Conservation (phyloP, 495 filamentous ascomycete genomes). For the Lophiostoma macrostomum region DNA sequence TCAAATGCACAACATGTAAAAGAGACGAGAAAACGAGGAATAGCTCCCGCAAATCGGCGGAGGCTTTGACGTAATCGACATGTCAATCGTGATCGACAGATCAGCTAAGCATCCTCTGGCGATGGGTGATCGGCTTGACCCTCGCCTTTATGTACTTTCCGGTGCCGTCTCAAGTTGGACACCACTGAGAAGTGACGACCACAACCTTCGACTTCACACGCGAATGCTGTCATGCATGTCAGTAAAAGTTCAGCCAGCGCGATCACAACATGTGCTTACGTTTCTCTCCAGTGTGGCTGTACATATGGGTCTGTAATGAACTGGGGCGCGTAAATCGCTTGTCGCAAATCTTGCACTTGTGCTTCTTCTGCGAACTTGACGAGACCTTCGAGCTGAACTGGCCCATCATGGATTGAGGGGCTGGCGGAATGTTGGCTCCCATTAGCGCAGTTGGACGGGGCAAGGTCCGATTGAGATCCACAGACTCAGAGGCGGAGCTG, state of each 20-base stretch:
- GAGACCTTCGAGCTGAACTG: constrained; percentile 97
- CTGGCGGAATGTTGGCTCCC: constrained; percentile 65
- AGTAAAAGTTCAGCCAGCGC: constrained; percentile 41
- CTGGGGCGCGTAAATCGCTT: constrained; percentile 97
- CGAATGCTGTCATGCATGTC: constrained; percentile 71
- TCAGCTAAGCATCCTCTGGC: constrained; percentile 35
- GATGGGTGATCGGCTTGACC: constrained; percentile 45
- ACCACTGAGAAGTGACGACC: constrained; percentile 97
- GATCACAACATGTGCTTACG: constrained; percentile 61
- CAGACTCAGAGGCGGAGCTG: constrained; percentile 82
- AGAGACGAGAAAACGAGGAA: constrained; percentile 4
- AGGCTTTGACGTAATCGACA: too few relatives aligned
- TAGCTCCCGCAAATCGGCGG: too few relatives aligned
- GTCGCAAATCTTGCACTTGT: constrained; percentile 99
- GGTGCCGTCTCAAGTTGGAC: constrained; percentile 90
- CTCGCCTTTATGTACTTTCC: constrained; percentile 94
- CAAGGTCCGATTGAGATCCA: constrained; percentile 76
- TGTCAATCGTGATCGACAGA: constrained; percentile 5
- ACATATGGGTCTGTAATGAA: constrained; percentile 97
- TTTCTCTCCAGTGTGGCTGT: constrained; percentile 98
- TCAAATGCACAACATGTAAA: constrained; percentile 26
- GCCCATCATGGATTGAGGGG: constrained; percentile 96
- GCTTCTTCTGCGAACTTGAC: constrained; percentile 97
- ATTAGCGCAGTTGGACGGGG: constrained; percentile 74
- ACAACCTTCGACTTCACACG: constrained; percentile 91